These are phyloP conservation scores for Curvularia verruculosa DNA, from an alignment of 2,329 filamentous ascomycete genomes.

Conservation along the genomic window DNA sequence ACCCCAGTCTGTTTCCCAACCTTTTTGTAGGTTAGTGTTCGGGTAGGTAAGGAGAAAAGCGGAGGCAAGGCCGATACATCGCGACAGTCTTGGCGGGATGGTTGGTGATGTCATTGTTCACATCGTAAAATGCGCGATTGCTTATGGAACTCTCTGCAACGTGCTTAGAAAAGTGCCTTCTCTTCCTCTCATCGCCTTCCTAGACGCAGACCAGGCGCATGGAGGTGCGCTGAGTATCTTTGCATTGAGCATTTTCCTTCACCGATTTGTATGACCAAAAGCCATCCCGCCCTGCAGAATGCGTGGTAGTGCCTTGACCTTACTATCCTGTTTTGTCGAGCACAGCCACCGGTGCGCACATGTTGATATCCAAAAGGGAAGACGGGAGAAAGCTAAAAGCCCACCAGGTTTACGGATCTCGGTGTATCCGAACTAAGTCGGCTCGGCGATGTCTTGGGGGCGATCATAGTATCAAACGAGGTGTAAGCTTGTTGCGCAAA, in stretches of 20 bases:
- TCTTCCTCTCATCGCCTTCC: too few species aligned
- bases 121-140: background rate
- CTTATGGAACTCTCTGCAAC: background rate
- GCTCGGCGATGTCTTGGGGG: constrained; percentile 41
- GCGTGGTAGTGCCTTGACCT: constrained; percentile 8
- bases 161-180: too few species aligned
- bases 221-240: background rate
- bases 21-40: background rate
- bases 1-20: background rate
- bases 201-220: background rate
- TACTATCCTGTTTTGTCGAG: constrained; percentile 3
- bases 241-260: background rate
- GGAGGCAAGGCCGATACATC: constrained; percentile 5
- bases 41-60: background rate
- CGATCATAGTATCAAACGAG: constrained; percentile 19
- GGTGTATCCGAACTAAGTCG: constrained; percentile 27
- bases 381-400: constrained; percentile 16
- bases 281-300: background rate
- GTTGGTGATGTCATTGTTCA: constrained; percentile 10
- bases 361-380: constrained; percentile 13
- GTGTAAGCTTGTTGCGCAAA: constrained; percentile 14
- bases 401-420: constrained; percentile 25
- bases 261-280: background rate
- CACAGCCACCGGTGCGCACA: constrained; percentile 20
- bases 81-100: constrained; percentile 10